A percentile compares a stretch with the other conserved stretches of the same genome.
These are phyloP conservation scores for Leccinellum rugosiceps DNA, from an alignment of 768 basidiomycete genomes.

Conservation along the genomic window DNA sequence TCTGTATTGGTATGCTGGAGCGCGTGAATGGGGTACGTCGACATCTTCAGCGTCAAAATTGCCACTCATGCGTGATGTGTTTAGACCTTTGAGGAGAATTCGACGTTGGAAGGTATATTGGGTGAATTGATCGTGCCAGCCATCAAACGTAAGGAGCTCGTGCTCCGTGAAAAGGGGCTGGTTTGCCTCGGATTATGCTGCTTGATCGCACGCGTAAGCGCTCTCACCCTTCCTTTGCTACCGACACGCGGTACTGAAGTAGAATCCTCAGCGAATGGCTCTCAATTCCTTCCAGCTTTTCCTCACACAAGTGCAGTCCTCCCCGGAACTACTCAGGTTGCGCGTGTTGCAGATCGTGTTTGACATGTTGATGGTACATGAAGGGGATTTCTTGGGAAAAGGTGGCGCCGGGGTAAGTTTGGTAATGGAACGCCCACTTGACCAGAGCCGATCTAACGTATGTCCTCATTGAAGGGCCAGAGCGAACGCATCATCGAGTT, in stretches of 20 bases:
- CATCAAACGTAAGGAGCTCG: constrained; percentile 81
- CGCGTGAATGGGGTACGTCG: constrained; percentile 74
- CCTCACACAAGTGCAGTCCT: constrained; percentile 63
- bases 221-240: not conserved
- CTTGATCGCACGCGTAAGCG: constrained; percentile 58
- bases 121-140: constrained; percentile 89
- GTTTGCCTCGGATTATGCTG: constrained; percentile 69
- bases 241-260: not conserved
- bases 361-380: constrained; percentile 85
- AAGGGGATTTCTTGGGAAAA: constrained; percentile 56
- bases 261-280: constrained; percentile 25
- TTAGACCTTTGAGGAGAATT: constrained; percentile 63
- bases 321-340: constrained; percentile 62
- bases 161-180: constrained; percentile 62
- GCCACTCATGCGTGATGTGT: not conserved
- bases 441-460: not conserved
- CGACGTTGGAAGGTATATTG: constrained; percentile 61
- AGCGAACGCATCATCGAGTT: constrained; percentile 65
- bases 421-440: not conserved
- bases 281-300: constrained; percentile 74
- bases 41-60: not conserved
- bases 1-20: constrained; percentile 84
- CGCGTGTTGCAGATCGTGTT: constrained; percentile 79
- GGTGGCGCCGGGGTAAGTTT: constrained; percentile 33
- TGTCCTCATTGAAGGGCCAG: constrained; percentile 22